Evolutionary conservation across 176 grass and related monocot genomes (phyloP), one percentile per base, ranked within the genome.

Genomic region (Rhynchospora tenuis): DNA sequence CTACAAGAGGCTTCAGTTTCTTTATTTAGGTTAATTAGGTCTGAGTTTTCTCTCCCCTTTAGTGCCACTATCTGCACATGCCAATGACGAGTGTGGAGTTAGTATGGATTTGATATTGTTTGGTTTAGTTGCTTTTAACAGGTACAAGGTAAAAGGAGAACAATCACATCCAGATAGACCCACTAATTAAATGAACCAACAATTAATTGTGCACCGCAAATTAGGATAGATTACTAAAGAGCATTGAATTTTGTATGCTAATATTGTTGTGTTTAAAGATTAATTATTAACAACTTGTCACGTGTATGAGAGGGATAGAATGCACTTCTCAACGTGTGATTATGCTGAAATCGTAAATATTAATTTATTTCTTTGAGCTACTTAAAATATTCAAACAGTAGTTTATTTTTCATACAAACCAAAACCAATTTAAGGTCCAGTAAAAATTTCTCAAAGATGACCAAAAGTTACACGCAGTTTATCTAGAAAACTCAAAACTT

Each of bases 1-100:
- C 94, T 97, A 85, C 91, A 93, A 23, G 94, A 97, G 23, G 89
- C 91, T 85, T 97, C 94, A 19, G 94, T 97, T 88, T 97, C 94
- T 88, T 97, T 97, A 86, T 97, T 97, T 16, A 97, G 94, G 84
- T 97, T 97, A 72, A 97, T 97, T 51, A 93, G 84, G 78, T 97
- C 94, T 12, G 91, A 93, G 4, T 83, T 88, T 44, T 89, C 86
- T 73, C 94, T 91, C 46, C 94, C 91, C 82, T 93, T 97, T 17
- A 93, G 69, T 33, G 89, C 83, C 65, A 88, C 38, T 60, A 97
- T 91, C 94, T 97, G 91, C 64, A 89, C 52, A 85, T 66, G 80
- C 10, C 31, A 52, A 76, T 31, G 33, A 63, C 38, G 5, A 65
- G 2, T 47, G 6, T 15, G 12, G 9, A 46, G 22, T 82, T 33